Base-by-base conservation (phyloP, 257 asterid genomes). In the Coffea canephora region DNA sequence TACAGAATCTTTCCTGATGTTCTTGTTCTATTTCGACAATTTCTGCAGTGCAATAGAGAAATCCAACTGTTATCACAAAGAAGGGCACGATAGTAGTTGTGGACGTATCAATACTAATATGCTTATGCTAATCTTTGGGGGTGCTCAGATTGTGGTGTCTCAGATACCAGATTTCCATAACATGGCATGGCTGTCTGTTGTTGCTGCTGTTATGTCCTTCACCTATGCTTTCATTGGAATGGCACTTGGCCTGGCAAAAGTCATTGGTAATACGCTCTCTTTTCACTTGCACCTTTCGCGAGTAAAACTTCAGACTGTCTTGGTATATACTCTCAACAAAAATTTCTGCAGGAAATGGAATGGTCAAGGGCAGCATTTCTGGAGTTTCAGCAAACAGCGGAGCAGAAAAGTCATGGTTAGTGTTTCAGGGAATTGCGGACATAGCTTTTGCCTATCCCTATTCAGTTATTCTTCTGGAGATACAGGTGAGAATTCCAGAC, bases 401-500 rank as follows among this genome's bases (percentile, higher is more conserved):
- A 16, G 59, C 46, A 10, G 65, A 65, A 2, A 94, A 92, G 89
- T 73, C 86, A 45, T 91, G 94, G 92, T 78, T 85, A n/a, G 76
- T 86, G 79, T 84, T 95, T 80, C 93, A 92, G 84, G 97, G 94
- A 21, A 82, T 94, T 59, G 91, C 95, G n/a, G 90, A 92, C 87
- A 83, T 94, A 27, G 97, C 93, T 74, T 94, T 94, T 80, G 93
- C 97, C 76, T 94, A 89, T 85, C 97, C 97, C 1, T 94, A 89
- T 77, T 86, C 95, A 57, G 74, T 92, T 71, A 64, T 94, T 71
- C 86, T 91, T 79, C 89, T 92, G n/a, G 97, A 93, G 86, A 91
- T 93, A 85, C 93, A 88, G 95, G 98, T 91, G 75, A 16, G 83
- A 70, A 21, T 41, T 39, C 43, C 43, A 39, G 2, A 39, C 43